phyloP scores from a whole-genome alignment of 2,329 filamentous ascomycete genomes.

The Venturia asperata region DNA sequence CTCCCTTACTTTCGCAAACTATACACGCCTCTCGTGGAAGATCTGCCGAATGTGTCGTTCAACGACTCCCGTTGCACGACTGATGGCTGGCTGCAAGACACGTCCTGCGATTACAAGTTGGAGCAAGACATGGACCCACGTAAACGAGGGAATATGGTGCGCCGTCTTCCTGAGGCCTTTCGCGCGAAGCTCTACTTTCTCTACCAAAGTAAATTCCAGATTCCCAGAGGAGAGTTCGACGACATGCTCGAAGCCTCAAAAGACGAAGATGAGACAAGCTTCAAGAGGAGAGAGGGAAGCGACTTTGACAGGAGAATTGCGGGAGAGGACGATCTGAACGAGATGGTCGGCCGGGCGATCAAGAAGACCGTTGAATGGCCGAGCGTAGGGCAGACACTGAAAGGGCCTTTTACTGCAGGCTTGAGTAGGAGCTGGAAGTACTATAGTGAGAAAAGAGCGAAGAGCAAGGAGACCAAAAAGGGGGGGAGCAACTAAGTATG shows the following conservation, averaged over 20 bases:
- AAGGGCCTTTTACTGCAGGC: conserved; percentile 75
- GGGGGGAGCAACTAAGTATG: not conserved
- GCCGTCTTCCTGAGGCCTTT: conserved; percentile 79
- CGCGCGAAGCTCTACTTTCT: conserved; percentile 86
- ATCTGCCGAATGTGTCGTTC: conserved; percentile 81
- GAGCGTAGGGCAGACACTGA: conserved; percentile 78
- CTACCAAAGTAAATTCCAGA: conserved; percentile 84
- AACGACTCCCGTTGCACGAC: conserved; percentile 28
- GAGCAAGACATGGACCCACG: conserved; percentile 88
- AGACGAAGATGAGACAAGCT: conserved; percentile 59
- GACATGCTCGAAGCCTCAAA: conserved; percentile 72
- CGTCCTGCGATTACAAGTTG: conserved; percentile 54
- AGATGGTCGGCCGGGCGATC: conserved; percentile 68
- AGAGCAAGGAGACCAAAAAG: conserved; percentile 28
- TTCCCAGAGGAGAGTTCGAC: conserved; percentile 76
- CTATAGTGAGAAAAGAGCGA: conserved; percentile 64
- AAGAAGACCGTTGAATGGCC: conserved; percentile 89
- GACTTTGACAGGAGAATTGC: conserved; percentile 83
- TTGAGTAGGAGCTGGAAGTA: conserved; percentile 64
- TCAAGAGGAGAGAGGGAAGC: conserved; percentile 69
- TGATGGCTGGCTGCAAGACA: conserved; percentile 57
- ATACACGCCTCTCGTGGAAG: conserved; percentile 82
- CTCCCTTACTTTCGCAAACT: conserved; percentile 84
- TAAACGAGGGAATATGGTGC: conserved; percentile 92
- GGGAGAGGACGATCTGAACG: conserved; percentile 60